Evolutionary conservation across 257 asterid species (phyloP).

Genomic region (Solanum sitiens): DNA sequence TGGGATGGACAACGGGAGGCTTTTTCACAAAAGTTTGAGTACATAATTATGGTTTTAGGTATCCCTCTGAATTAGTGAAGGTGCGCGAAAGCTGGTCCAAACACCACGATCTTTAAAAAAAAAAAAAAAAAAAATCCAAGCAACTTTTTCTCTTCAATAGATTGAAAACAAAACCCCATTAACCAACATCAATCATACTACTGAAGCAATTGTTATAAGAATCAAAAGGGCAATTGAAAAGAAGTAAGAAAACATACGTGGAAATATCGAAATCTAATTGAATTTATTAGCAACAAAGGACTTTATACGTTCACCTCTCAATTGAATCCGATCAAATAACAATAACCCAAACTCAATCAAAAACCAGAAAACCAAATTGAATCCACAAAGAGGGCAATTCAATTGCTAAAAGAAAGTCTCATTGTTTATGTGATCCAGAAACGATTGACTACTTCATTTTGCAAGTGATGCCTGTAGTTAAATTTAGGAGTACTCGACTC

Average conservation of each 20-base stretch:
- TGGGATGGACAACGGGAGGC: no score
- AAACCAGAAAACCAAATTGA: no score
- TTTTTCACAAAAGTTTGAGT: no score
- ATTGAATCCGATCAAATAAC: no score
- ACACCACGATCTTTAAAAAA: no score
- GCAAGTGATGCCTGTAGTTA: background rate
- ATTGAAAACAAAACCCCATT: background rate
- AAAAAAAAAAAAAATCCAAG: no score
- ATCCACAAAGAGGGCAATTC: background rate
- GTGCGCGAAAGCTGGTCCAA: rapidly evolving
- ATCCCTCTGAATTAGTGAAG: background rate
- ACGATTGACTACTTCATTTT: background rate
- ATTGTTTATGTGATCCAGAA: background rate
- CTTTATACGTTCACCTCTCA: no score
- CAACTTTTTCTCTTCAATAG: background rate
- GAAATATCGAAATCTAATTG: no score
- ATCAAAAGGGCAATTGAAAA: no score
- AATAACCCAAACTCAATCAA: no score
- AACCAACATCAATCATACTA: background rate
- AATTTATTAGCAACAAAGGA: no score
- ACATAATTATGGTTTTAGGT: background rate
- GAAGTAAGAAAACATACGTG: no score
- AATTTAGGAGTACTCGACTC: background rate
- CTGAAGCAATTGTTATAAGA: background rate
- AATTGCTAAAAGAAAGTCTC: background rate